Conservation (phyloP, 2,329 filamentous ascomycete species). For the Bipolaris bicolor region DNA sequence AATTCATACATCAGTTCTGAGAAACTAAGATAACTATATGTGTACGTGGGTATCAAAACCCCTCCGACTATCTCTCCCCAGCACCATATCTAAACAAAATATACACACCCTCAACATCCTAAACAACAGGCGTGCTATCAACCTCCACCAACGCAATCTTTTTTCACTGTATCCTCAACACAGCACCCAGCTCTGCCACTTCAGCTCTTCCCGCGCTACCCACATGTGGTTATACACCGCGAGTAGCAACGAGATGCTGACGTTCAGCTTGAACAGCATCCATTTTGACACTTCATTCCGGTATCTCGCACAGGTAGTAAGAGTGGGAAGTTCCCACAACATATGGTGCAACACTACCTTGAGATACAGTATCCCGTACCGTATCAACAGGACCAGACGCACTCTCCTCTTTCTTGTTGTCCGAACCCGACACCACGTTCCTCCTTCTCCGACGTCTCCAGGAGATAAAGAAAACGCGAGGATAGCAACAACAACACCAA, state of each 20-base stretch:
- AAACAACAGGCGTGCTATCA: slow-evolving; percentile 17
- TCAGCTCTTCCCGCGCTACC: background rate
- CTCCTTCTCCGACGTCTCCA: background rate
- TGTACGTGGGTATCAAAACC: background rate
- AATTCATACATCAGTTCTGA: background rate
- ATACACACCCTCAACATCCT: slow-evolving; percentile 25
- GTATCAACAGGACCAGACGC: background rate
- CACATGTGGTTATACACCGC: background rate
- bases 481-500: slow-evolving; percentile 69
- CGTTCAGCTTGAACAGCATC: slow-evolving; percentile 26
- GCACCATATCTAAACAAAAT: slow-evolving; percentile 16
- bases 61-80: background rate
- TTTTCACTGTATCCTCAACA: slow-evolving; percentile 25
- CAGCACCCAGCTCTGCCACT: slow-evolving; percentile 20
- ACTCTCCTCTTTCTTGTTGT: slow-evolving; percentile 9
- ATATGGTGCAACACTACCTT: background rate
- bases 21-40: background rate
- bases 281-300: slow-evolving; percentile 33
- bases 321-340: background rate
- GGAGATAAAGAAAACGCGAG: too few relatives aligned
- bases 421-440: background rate
- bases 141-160: slow-evolving; percentile 28
- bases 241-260: slow-evolving; percentile 8
- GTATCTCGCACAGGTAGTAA: slow-evolving; percentile 16
- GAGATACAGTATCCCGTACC: background rate